Evolutionary conservation across 2,329 filamentous ascomycete genomes (phyloP), one percentile per base, ranked within the genome.

Genomic region (Alternaria ventricosa): DNA sequence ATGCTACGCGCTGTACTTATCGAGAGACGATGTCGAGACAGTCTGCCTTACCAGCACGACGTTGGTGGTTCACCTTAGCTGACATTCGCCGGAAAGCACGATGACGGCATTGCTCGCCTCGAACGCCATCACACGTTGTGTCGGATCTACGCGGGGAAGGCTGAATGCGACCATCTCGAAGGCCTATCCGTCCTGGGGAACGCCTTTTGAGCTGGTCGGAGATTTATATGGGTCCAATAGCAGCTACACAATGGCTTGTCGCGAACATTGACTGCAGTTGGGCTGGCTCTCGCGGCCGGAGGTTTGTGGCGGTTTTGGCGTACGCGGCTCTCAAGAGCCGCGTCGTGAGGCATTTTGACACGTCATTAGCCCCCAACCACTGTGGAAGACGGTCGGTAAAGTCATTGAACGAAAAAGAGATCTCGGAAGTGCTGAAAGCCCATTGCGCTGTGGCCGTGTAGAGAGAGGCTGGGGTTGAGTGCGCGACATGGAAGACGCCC

Each of bases 81-180:
- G n/a, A 20, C 47, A 46, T 10, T 54, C 25, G 22, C 9, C 49
- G 56, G 64, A 62, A 71, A 47, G 62, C 45, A 55, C 69, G 55
- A 71, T 71, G 70, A 70, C 68, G 65, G 64, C 65, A 68, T 64
- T 41, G 23, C 56, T 51, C 22, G 33, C 49, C 28, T 18, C 30
- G 15, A 53, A n/a, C 49, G 46, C 51, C 44, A 23, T 45, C 44
- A 69, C 62, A 63, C 67, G 62, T 66, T 60, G 47, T 57, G 59
- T 61, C 67, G 62, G 69, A 68, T 71, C 55, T 56, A 46, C 44
- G 53, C 55, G 62, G 63, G 62, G 63, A 47, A 59, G 22, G 55
- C 61, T 66, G 36, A 44, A 50, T n/a, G 45, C 30, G 45, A 43
- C 57, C 60, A 57, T 53, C 46, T 53, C 56, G 56, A 51, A 60